Conservation (phyloP, 805 yeast species). For the Lachancea cidri region DNA sequence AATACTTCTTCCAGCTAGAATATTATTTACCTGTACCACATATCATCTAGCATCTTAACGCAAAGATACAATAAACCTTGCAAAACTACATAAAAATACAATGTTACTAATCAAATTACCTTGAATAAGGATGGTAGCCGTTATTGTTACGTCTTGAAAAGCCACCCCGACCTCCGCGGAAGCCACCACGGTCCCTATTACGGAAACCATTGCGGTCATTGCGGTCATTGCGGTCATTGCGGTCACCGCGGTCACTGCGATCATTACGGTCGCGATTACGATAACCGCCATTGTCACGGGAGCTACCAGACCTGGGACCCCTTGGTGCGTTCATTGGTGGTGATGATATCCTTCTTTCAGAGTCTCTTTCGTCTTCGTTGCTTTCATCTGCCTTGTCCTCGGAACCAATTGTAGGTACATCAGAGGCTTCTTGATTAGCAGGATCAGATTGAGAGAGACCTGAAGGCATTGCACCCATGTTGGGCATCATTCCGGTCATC, state of each 20-base stretch:
- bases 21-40: not conserved
- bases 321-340: conserved; percentile 42
- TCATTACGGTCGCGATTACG: conserved; percentile 18
- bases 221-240: conserved; percentile 29
- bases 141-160: conserved; percentile 19
- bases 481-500: conserved; percentile 24
- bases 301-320: conserved; percentile 40
- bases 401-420: conserved; percentile 28
- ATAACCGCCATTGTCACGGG: conserved; percentile 28
- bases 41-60: not conserved
- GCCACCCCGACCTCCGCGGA: conserved; percentile 24
- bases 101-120: conserved; percentile 13
- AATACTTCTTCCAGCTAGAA: too few relatives aligned
- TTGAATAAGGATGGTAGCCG: conserved; percentile 33
- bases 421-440: conserved; percentile 20
- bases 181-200: conserved; percentile 21
- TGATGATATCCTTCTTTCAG: conserved; percentile 20
- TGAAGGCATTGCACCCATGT: conserved; percentile 17
- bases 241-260: conserved; percentile 16
- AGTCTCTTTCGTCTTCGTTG: conserved; percentile 17
- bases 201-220: conserved; percentile 14
- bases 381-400: conserved; percentile 19
- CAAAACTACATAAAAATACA: not conserved
- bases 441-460: conserved; percentile 19
- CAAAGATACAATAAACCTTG: not conserved